These are phyloP conservation scores for Saturnispora mendoncae DNA, from an alignment of 805 yeast species.

Conservation along the genomic window DNA sequence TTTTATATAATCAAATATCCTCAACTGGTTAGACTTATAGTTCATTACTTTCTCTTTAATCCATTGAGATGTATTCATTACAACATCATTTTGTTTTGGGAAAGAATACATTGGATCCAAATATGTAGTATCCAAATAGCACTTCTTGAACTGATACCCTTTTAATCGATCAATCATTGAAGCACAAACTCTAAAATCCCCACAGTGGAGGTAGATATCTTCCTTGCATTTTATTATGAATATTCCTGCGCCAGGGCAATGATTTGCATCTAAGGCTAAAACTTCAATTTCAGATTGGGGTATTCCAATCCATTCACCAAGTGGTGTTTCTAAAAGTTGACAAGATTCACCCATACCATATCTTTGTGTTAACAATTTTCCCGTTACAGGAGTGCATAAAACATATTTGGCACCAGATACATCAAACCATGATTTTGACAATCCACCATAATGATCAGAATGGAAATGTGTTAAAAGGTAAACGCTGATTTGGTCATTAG, in stretches of 20 bases:
- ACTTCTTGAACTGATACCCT: conserved; percentile 38
- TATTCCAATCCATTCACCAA: conserved; percentile 30
- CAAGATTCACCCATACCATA: conserved; percentile 33
- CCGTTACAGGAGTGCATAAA: conserved; percentile 67
- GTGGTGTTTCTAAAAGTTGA: conserved; percentile 31
- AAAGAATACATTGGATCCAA: conserved; percentile 64
- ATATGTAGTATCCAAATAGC: conserved; percentile 89
- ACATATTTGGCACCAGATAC: conserved; percentile 38
- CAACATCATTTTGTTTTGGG: conserved; percentile 67
- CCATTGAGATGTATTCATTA: conserved; percentile 50
- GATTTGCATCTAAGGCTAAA: conserved; percentile 74
- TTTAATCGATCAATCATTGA: conserved; percentile 36
- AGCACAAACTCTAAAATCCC: conserved; percentile 75
- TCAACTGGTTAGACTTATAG: conserved; percentile 21
- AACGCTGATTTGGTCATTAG: conserved; percentile 36
- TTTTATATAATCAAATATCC: conserved; percentile 31
- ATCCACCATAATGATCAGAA: conserved; percentile 88
- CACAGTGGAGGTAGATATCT: conserved; percentile 63
- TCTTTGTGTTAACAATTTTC: conserved; percentile 42
- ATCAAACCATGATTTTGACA: conserved; percentile 65
- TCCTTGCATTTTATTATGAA: conserved; percentile 53
- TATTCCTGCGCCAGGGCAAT: conserved; percentile 92
- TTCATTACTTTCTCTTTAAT: conserved; percentile 24
- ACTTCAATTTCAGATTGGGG: conserved; percentile 42
- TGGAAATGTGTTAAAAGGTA: conserved; percentile 82